Conservation (phyloP, 225 moss, liverwort and hornwort genomes). For the Neckera pumila region DNA sequence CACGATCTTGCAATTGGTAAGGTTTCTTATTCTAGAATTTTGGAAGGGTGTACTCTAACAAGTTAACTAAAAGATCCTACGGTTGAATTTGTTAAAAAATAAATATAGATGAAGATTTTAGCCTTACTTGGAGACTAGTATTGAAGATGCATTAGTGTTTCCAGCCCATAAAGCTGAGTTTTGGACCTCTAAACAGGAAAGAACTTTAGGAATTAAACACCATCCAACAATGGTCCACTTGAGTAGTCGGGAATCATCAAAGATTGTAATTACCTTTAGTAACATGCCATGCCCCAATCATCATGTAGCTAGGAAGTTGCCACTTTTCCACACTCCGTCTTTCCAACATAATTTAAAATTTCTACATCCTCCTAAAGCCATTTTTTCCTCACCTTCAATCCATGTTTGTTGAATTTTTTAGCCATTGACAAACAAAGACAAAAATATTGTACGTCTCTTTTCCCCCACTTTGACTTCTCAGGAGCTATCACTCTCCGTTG, state of each 20-base stretch:
- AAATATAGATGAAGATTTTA: neutral
- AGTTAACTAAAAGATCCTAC: neutral
- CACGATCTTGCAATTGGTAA: neutral
- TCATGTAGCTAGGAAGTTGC: fast-evolving
- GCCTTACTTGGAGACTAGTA: neutral
- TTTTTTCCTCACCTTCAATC: neutral
- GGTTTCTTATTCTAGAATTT: neutral
- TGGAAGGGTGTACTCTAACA: too few species aligned
- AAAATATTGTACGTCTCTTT: neutral
- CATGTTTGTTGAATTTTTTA: neutral
- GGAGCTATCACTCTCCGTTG: neutral
- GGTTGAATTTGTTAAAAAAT: neutral
- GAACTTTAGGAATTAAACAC: fast-evolving
- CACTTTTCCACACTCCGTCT: neutral
- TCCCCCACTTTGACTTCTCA: neutral
- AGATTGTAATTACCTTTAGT: fast-evolving
- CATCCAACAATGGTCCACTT: too few species aligned
- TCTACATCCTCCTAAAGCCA: neutral
- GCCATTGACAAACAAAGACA: neutral
- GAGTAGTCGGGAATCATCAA: fast-evolving
- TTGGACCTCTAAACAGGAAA: neutral
- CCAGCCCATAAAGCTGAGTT: fast-evolving
- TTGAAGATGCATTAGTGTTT: too few species aligned
- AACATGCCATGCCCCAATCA: neutral
- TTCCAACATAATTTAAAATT: neutral